A percentile compares a stretch with the other conserved stretches of the same genome.
phyloP scores from a whole-genome alignment of 306 rosid species.

The Urtica urens region DNA sequence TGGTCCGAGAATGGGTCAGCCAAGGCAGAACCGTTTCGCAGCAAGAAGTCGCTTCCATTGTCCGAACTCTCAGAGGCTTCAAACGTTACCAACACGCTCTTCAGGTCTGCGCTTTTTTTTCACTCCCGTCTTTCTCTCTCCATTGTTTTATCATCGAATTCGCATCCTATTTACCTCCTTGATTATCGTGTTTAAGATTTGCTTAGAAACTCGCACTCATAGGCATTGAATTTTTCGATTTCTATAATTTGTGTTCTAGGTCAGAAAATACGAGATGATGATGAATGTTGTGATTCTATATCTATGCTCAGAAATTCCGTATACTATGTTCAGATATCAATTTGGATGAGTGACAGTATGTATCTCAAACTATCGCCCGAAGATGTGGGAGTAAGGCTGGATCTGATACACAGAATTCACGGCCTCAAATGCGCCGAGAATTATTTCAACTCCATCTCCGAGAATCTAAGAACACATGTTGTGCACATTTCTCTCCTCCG shows the following conservation, averaged over 20 bases:
- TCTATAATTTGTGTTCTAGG: background rate
- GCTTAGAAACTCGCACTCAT: no score
- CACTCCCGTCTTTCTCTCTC: background rate
- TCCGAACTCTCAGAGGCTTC: conserved; percentile 20
- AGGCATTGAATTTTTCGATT: background rate
- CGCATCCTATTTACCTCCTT: background rate
- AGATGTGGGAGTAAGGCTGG: conserved; percentile 25
- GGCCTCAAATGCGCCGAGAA: conserved; percentile 25
- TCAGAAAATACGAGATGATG: background rate
- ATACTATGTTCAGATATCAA: conserved; percentile 25
- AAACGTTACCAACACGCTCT: conserved; percentile 32
- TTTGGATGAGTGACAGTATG: conserved; percentile 28
- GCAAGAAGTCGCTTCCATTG: conserved; percentile 17
- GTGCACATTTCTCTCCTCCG: conserved; percentile 24
- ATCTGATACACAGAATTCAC: conserved; percentile 21
- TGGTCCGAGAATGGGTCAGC: conserved; percentile 25
- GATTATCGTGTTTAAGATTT: background rate
- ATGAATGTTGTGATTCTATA: no score
- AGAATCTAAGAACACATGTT: conserved; percentile 5
- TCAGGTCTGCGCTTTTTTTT: conserved; percentile 23
- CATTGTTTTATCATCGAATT: background rate
- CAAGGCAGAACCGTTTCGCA: conserved; percentile 16
- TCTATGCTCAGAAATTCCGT: no score
- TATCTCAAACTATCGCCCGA: conserved; percentile 19
- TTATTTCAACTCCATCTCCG: conserved; percentile 24